Evolutionary conservation across 2,329 filamentous ascomycete species (phyloP).

Genomic region (Aureobasidium sp.): DNA sequence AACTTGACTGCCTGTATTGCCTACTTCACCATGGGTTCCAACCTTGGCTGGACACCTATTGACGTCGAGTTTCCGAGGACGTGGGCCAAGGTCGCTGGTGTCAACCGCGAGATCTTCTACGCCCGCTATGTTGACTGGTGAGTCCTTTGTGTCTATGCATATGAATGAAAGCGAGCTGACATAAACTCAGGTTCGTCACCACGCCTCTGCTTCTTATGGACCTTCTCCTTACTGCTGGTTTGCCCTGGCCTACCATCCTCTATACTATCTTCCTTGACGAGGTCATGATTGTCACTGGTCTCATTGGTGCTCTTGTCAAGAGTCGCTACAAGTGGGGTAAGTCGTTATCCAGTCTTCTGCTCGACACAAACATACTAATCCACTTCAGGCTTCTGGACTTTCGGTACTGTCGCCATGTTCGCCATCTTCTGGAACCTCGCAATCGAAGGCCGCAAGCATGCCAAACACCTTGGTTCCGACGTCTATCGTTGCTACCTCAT

Average conservation of each 20-base stretch:
- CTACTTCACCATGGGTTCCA: conserved; percentile 57
- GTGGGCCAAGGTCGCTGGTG: conserved; percentile 38
- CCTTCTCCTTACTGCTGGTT: conserved; percentile 52
- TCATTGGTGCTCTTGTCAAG: conserved; percentile 54
- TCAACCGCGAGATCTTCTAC: conserved; percentile 54
- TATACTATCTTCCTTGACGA: conserved; percentile 53
- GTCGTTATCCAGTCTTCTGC: conserved; percentile 33
- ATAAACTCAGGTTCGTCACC: conserved; percentile 38
- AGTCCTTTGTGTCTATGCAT: background rate
- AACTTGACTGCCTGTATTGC: conserved; percentile 49
- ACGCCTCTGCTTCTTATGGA: conserved; percentile 54
- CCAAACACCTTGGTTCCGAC: conserved; percentile 43
- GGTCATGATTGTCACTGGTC: conserved; percentile 55
- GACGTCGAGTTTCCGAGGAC: conserved; percentile 47
- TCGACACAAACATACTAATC: conserved; percentile 21
- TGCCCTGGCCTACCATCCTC: conserved; percentile 55
- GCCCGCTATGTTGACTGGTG: conserved; percentile 57
- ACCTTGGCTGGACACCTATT: conserved; percentile 54
- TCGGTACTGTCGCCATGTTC: conserved; percentile 40
- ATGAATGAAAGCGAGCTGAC: background rate
- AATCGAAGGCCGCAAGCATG: conserved; percentile 46
- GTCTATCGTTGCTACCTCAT: conserved; percentile 44
- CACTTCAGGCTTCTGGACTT: conserved; percentile 25
- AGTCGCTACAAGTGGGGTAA: conserved; percentile 59
- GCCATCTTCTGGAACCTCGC: conserved; percentile 54